phyloP scores from a whole-genome alignment of 2,329 filamentous ascomycete genomes.

The Neofusicoccum ribis region DNA sequence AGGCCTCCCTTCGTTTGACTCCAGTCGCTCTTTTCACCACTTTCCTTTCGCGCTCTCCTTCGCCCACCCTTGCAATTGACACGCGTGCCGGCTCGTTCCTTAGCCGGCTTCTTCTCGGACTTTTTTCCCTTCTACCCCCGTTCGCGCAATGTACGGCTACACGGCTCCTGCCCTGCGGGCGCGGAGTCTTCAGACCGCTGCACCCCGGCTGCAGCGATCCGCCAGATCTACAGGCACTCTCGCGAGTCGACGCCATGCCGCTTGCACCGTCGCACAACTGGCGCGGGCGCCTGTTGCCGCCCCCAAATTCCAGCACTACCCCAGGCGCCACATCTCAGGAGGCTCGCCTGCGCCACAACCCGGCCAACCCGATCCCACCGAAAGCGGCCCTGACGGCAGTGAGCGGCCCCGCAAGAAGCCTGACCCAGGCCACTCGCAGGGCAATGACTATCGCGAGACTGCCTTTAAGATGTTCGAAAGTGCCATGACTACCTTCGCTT shows the following conservation, averaged over 20 bases:
- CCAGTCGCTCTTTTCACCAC: slow-evolving; percentile 18
- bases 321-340: slow-evolving; percentile 10
- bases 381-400: not conserved
- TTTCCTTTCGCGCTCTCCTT: slow-evolving; percentile 22
- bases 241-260: slow-evolving; percentile 1
- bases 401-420: not conserved
- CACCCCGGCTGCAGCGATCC: slow-evolving; percentile 15
- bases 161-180: slow-evolving; percentile 10
- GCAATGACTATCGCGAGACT: slow-evolving; percentile 38
- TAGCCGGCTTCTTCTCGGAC: slow-evolving; percentile 20
- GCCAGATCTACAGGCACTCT: slow-evolving; percentile 4
- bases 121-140: slow-evolving; percentile 3
- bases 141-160: slow-evolving; percentile 9
- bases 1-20: not conserved
- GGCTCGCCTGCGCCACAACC: slow-evolving; percentile 19
- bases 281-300: slow-evolving; percentile 14
- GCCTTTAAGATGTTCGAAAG: slow-evolving; percentile 55
- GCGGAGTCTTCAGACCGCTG: not conserved
- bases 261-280: not conserved
- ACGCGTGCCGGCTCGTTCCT: not conserved
- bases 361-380: slow-evolving; percentile 17
- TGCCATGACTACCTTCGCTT: slow-evolving; percentile 52
- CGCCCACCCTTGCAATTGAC: slow-evolving; percentile 17
- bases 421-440: not conserved
- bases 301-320: not conserved